phyloP scores from a whole-genome alignment of 805 yeast genomes.

The Middelhovenomyces tepae region DNA sequence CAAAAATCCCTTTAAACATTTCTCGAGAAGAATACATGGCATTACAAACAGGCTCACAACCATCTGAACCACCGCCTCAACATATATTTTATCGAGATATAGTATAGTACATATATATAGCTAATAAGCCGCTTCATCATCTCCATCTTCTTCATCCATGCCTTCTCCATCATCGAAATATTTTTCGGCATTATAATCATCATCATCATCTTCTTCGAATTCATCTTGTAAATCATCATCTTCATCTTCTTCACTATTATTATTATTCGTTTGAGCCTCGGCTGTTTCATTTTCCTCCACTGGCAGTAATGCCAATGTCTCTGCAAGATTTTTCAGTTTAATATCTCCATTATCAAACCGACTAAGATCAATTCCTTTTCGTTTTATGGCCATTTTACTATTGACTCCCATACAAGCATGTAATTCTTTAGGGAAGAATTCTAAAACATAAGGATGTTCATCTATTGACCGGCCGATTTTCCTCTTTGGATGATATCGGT shows the following conservation, averaged over 20 bases:
- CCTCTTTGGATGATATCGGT: conserved; percentile 62
- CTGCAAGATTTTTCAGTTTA: conserved; percentile 23
- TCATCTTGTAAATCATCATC: conserved; percentile 59
- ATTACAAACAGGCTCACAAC: no score
- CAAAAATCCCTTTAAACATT: conserved; percentile 23
- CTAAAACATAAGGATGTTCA: conserved; percentile 66
- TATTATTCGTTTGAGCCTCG: conserved; percentile 29
- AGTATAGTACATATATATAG: neutral
- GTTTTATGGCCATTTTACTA: conserved; percentile 38
- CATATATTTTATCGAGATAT: no score
- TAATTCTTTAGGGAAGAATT: conserved; percentile 71
- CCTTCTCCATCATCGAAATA: conserved; percentile 64
- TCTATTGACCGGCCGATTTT: conserved; percentile 63
- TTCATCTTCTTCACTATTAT: conserved; percentile 34
- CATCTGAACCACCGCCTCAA: no score
- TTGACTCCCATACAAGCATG: conserved; percentile 60
- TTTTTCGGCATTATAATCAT: conserved; percentile 71
- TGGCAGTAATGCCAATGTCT: conserved; percentile 6
- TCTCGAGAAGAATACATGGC: conserved; percentile 19
- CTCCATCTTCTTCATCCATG: conserved; percentile 43
- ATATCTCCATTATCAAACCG: conserved; percentile 26
- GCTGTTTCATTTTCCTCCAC: conserved; percentile 29
- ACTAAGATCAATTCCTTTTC: no score
- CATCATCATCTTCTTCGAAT: conserved; percentile 58
- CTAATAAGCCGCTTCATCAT: conserved; percentile 61